Evolutionary conservation across 305 asterid species (phyloP).

Genomic region (Caryopteris hybrid): DNA sequence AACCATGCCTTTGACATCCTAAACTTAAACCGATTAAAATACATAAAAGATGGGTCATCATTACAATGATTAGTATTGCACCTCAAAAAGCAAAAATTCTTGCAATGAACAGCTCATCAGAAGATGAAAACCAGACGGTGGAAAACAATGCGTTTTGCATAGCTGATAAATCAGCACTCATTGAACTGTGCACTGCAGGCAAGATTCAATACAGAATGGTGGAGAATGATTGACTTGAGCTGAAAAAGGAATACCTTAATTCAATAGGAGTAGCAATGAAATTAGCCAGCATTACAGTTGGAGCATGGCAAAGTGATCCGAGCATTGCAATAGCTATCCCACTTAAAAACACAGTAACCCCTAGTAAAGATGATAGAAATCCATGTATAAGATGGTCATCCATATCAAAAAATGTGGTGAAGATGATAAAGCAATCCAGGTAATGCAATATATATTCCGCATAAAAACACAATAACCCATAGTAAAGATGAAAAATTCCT

Average conservation of each 20-base stretch:
- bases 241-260: constrained; percentile 46
- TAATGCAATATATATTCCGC: constrained; percentile 65
- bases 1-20: constrained; percentile 6
- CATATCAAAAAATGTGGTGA: not conserved
- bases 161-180: constrained; percentile 1
- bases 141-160: not conserved
- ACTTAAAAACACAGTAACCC: constrained; percentile 76
- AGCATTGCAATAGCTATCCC: constrained; percentile 74
- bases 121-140: not conserved
- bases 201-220: not conserved
- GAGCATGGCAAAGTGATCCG: constrained; percentile 76
- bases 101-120: not conserved
- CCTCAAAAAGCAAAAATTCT: not conserved
- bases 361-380: constrained; percentile 37
- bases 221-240: constrained; percentile 1
- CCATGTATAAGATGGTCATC: constrained; percentile 18
- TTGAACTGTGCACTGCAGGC: not conserved
- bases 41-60: not conserved
- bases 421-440: constrained; percentile 55
- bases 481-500: constrained; percentile 24
- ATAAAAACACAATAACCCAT: constrained; percentile 71
- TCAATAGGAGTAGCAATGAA: constrained; percentile 83
- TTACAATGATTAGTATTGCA: constrained; percentile 8
- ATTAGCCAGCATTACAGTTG: constrained; percentile 87
- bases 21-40: constrained; percentile 3